Percentiles rank a stretch among this genome's conserved stretches.
Evolutionary conservation across 768 basidiomycete genomes (phyloP).

Genomic region (Serendipita sp.): DNA sequence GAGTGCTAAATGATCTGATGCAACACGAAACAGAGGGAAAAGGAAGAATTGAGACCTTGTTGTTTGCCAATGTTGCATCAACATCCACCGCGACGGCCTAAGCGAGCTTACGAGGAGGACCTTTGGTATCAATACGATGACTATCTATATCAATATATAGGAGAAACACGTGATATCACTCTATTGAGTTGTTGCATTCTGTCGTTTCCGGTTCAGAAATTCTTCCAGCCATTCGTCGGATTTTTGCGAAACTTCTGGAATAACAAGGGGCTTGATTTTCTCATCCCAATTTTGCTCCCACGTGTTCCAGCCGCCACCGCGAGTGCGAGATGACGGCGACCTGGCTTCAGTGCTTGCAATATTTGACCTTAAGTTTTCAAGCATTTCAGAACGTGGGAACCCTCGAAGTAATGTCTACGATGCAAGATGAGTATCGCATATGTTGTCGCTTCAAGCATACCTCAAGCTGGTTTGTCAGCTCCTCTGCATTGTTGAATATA

Average conservation of each 20-base stretch:
- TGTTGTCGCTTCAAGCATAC: constrained; percentile 23
- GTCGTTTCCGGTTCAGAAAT: constrained; percentile 1
- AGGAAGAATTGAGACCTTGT: constrained; percentile 66
- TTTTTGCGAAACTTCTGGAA: constrained; percentile 17
- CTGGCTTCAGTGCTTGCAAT: constrained; percentile 25
- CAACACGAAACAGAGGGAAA: constrained; percentile 84
- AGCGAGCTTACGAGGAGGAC: no score
- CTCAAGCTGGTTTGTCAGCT: constrained; percentile 61
- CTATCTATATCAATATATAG: constrained; percentile 9
- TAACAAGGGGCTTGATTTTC: constrained; percentile 42
- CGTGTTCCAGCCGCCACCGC: constrained; percentile 39
- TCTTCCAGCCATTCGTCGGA: constrained; percentile 8
- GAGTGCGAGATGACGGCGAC: constrained; percentile 14
- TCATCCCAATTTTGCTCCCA: constrained; percentile 82
- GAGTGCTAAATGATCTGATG: constrained; percentile 72
- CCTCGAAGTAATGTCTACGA: constrained; percentile 37
- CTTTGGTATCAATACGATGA: background rate
- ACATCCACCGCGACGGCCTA: constrained; percentile 17
- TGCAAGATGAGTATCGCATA: background rate
- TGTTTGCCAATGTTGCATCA: constrained; percentile 32
- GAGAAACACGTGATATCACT: constrained; percentile 1
- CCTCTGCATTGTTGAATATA: constrained; percentile 47
- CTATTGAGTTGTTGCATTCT: background rate
- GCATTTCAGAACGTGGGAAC: constrained; percentile 41
- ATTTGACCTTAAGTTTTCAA: constrained; percentile 31